Base-by-base conservation (phyloP, 306 rosid genomes). In the Malus orientalis region DNA sequence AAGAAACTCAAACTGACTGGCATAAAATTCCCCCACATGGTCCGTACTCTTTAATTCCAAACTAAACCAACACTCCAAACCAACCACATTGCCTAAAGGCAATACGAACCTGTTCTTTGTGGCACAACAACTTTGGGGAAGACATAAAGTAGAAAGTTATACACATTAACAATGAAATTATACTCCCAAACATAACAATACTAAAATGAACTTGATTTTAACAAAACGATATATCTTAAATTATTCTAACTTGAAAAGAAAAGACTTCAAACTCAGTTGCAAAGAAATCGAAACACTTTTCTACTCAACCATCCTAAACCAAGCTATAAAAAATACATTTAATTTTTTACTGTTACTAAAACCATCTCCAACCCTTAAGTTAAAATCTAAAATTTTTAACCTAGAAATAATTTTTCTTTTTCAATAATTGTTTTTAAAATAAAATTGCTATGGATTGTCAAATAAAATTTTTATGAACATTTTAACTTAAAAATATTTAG, bases 11-110 rank as follows among this genome's bases (percentile, higher is more conserved):
- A 74, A 61, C 12, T 73, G 27, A 74, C 69, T 74, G 69, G 59
- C 44, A 61, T 74, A 61, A 60, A 74, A 74, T 74, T 74, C 69
- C 70, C 33, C 60, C 44, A 44, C 30, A 11, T 74, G 60, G 70
- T 61, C 77, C 77, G 61, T 32, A 4, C 44, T 65, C 29, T 74
- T 74, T 9, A 29, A 29, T 13, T 29, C 70, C 70, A 29, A 18
- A 18, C 58, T 3, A 25, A 61, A 74, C 69, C 70, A 45, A 29
- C 70, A 23, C 60, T 25, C 70, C 51, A 61, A 62, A 74, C 78
- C 70, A 74, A 74, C 70, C 78, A 29, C 59, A 62, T 19, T 19
- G 22, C 78, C 61, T 12, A 74, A 74, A 62, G 63, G 61, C 61
- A 61, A 62, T 62, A 7, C 49, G 78, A 62, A 74, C 78, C 23